A percentile compares a stretch with the other conserved stretches of the same genome.
Evolutionary conservation across 2,329 filamentous ascomycete genomes (phyloP).

Genomic region (Xenosphaeropsis pyriputrescens): DNA sequence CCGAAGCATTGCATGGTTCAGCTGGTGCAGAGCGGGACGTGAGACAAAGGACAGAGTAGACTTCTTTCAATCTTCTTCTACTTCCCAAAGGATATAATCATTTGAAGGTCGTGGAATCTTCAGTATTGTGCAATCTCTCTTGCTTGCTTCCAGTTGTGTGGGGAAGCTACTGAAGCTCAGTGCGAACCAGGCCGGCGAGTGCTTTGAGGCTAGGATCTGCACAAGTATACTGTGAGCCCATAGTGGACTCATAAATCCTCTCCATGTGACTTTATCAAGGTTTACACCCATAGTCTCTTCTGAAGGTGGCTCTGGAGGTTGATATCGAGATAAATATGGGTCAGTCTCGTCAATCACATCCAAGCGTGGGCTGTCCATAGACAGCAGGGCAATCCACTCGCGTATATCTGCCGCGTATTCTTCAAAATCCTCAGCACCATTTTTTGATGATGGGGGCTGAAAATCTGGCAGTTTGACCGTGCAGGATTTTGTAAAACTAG

Average conservation of each 20-base stretch:
- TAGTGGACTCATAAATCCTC: slow-evolving; percentile 36
- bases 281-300: slow-evolving; percentile 11
- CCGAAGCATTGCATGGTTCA: slow-evolving; percentile 62
- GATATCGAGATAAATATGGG: slow-evolving; percentile 54
- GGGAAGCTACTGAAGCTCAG: slow-evolving; percentile 36
- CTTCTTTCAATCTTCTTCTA: slow-evolving; percentile 13
- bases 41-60: slow-evolving; percentile 40
- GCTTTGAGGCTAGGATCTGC: slow-evolving; percentile 26
- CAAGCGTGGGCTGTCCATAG: slow-evolving; percentile 51
- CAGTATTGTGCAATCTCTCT: slow-evolving; percentile 36
- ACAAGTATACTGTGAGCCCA: slow-evolving; percentile 36
- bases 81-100: slow-evolving; percentile 48
- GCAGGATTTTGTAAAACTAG: slow-evolving; percentile 14
- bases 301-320: slow-evolving; percentile 26
- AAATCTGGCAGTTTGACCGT: slow-evolving; percentile 14
- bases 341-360: slow-evolving; percentile 43
- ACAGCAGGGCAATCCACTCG: slow-evolving; percentile 62
- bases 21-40: slow-evolving; percentile 51
- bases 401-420: slow-evolving; percentile 49
- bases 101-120: slow-evolving; percentile 30
- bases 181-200: slow-evolving; percentile 37
- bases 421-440: slow-evolving; percentile 35
- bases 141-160: slow-evolving; percentile 25
- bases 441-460: slow-evolving; percentile 12
- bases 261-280: slow-evolving; percentile 40